These are phyloP conservation scores for Pisolithus orientalis DNA, from an alignment of 768 basidiomycete species.

Conservation along the genomic window DNA sequence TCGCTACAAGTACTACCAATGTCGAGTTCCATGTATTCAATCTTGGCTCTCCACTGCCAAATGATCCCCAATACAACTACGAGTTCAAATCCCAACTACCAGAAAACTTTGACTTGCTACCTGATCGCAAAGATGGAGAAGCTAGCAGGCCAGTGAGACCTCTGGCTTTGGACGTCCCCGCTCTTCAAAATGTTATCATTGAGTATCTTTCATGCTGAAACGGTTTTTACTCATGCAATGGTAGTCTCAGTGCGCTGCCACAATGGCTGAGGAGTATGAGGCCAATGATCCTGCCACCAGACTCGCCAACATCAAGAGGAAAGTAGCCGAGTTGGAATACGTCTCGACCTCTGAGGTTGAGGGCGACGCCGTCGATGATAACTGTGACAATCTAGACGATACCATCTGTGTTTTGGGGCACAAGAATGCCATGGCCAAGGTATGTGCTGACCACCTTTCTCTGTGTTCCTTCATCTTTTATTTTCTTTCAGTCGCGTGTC, in stretches of 20 bases:
- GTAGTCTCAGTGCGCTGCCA: background rate
- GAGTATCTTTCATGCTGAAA: background rate
- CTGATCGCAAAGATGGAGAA: background rate
- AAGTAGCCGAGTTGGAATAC: background rate
- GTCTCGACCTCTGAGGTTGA: background rate
- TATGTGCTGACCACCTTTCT: background rate
- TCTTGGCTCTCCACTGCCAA: background rate
- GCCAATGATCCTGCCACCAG: background rate
- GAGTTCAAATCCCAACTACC: no score
- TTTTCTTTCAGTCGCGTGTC: background rate
- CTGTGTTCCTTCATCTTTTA: background rate
- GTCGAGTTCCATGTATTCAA: background rate
- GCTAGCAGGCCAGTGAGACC: background rate
- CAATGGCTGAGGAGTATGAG: background rate
- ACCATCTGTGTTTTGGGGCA: background rate
- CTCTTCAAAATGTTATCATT: background rate
- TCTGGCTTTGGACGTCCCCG: background rate
- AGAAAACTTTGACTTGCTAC: no score
- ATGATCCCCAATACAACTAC: background rate
- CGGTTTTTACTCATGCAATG: background rate
- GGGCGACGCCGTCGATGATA: background rate
- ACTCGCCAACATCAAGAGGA: background rate
- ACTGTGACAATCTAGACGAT: background rate
- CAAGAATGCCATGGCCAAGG: background rate
- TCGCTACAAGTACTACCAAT: background rate